Conservation (phyloP, 306 rosid species). For the Cucurbita pepo region DNA sequence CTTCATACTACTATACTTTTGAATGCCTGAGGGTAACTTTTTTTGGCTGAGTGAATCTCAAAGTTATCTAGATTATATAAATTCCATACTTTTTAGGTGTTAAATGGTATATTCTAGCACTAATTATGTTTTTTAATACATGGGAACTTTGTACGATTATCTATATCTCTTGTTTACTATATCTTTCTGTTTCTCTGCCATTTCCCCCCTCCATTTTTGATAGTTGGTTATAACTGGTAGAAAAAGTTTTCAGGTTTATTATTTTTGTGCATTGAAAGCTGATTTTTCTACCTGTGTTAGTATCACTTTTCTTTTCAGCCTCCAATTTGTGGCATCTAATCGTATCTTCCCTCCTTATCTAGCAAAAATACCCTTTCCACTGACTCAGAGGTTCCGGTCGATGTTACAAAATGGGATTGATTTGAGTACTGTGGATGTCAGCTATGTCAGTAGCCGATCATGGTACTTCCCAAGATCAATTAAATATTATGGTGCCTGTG, state of each 20-base stretch:
- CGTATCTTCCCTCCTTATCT: conserved; percentile 12
- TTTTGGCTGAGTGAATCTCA: neutral
- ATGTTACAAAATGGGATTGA: conserved; percentile 98
- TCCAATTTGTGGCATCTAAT: neutral
- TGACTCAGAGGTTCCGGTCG: conserved; percentile 92
- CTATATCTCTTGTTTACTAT: neutral
- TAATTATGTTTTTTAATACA: neutral
- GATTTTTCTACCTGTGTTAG: neutral
- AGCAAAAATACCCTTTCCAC: conserved; percentile 97
- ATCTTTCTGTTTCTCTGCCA: neutral
- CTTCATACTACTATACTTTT: neutral
- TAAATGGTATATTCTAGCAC: neutral
- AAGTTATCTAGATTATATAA: neutral
- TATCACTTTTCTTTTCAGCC: neutral
- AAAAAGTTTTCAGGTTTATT: neutral
- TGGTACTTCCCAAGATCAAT: conserved; percentile 38
- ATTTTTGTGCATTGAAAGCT: neutral
- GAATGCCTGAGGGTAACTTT: neutral
- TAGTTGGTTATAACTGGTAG: neutral
- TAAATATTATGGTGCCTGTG: neutral
- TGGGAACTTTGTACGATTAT: neutral
- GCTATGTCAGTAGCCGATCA: conserved; percentile 99
- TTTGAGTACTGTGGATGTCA: conserved; percentile 97
- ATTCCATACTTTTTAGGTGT: neutral
- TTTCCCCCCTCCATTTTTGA: neutral